Conservation (phyloP, 2,329 filamentous ascomycete species). For the Aspergillus piperis region DNA sequence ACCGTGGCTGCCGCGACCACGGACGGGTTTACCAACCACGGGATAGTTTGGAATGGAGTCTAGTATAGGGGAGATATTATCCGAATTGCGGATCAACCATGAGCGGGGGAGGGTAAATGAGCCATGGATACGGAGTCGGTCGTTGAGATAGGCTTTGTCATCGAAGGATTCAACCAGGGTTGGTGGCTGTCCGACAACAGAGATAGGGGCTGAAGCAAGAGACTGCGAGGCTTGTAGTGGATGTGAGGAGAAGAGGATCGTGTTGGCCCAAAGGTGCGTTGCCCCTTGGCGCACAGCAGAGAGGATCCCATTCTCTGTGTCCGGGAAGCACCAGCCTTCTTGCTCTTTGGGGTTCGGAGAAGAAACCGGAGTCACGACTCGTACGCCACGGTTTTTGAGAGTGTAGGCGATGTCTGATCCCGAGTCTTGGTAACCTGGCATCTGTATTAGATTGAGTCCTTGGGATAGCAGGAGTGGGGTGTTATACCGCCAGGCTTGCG, state of each 20-base stretch:
- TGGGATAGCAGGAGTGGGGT: background rate
- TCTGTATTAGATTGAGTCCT: background rate
- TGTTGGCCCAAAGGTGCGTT: conserved; percentile 55
- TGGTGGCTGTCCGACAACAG: conserved; percentile 51
- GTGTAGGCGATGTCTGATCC: conserved; percentile 52
- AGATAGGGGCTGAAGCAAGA: conserved; percentile 37
- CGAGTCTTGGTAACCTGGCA: conserved; percentile 51
- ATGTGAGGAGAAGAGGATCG: conserved; percentile 52
- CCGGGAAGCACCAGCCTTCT: conserved; percentile 47
- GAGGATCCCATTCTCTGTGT: conserved; percentile 47
- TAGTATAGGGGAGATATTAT: conserved; percentile 12
- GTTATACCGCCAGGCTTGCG: conserved; percentile 50
- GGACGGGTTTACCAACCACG: conserved; percentile 52
- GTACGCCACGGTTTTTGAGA: conserved; percentile 34
- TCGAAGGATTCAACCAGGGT: conserved; percentile 52
- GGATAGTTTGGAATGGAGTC: conserved; percentile 35
- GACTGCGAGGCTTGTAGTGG: conserved; percentile 48
- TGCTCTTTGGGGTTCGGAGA: conserved; percentile 34
- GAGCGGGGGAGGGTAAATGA: conserved; percentile 45
- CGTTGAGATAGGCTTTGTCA: conserved; percentile 54
- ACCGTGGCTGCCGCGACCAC: conserved; percentile 53
- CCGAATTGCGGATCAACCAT: conserved; percentile 33
- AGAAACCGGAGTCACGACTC: conserved; percentile 35
- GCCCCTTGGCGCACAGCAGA: conserved; percentile 44
- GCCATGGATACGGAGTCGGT: conserved; percentile 39